Conservation (phyloP, 805 yeast species). For the Kuraishia piskuri region DNA sequence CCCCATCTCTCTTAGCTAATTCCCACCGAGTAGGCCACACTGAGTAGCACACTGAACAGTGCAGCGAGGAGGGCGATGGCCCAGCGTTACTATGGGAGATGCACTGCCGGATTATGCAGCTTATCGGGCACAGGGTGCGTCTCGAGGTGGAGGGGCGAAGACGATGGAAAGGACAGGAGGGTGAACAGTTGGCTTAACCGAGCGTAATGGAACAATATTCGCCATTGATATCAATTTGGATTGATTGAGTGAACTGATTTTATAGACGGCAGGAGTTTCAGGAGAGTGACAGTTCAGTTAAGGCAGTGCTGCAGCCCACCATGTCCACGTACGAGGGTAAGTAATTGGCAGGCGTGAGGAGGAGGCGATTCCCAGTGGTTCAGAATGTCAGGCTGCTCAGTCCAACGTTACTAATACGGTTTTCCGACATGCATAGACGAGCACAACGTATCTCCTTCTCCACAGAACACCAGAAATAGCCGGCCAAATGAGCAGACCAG, state of each 20-base stretch:
- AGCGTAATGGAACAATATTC: too few species aligned
- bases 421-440: background rate
- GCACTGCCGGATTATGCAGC: background rate
- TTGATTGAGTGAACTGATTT: too few species aligned
- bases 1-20: background rate
- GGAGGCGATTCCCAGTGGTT: background rate
- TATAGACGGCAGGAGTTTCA: too few species aligned
- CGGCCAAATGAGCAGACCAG: background rate
- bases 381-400: background rate
- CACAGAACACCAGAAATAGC: background rate
- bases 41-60: too few species aligned
- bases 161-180: background rate
- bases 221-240: too few species aligned
- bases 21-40: too few species aligned
- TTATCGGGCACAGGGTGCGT: background rate
- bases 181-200: too few species aligned
- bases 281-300: background rate
- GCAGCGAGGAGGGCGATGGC: background rate
- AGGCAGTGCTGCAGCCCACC: background rate
- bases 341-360: conserved; percentile 2
- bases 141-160: background rate
- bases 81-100: background rate
- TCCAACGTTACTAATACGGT: background rate
- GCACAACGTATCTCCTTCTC: background rate
- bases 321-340: conserved; percentile 27